Evolutionary conservation across 371 early-diverging fungal genomes (phyloP).

Genomic region (Lichtheimia hyalospora): DNA sequence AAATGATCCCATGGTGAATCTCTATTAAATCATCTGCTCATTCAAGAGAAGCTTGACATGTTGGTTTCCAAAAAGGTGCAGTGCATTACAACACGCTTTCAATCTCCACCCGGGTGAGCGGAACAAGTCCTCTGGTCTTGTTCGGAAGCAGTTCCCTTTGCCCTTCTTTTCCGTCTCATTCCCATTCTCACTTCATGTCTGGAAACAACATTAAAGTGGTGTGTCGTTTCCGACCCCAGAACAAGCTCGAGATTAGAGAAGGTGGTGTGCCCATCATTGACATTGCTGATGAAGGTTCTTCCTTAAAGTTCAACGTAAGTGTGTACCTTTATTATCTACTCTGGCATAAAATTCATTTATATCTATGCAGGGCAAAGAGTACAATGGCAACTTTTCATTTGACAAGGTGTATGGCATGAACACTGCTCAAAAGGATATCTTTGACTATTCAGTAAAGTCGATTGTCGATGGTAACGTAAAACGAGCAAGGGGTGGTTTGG

Average conservation of each 20-base stretch:
- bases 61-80: neutral
- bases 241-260: conserved; percentile 78
- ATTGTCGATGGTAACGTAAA: conserved; percentile 75
- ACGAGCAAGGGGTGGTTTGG: neutral
- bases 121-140: too few relatives aligned
- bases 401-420: conserved; percentile 82
- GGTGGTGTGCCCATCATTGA: conserved; percentile 78
- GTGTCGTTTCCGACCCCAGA: conserved; percentile 92
- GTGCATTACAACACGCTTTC: neutral
- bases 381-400: conserved; percentile 63
- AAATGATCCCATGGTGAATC: too few relatives aligned
- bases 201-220: conserved; percentile 88
- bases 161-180: neutral
- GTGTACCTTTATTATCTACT: neutral
- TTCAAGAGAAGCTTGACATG: too few relatives aligned
- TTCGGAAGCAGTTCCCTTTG: neutral
- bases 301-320: conserved; percentile 34
- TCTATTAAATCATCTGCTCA: too few relatives aligned
- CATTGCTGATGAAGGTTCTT: conserved; percentile 76
- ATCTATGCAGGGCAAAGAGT: conserved; percentile 13
- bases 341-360: neutral
- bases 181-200: conserved; percentile 11
- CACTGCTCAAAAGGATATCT: conserved; percentile 76
- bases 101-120: neutral
- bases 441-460: conserved; percentile 80